These are phyloP conservation scores for Forsythia suspensa DNA, from an alignment of 257 asterid species.

Conservation along the genomic window DNA sequence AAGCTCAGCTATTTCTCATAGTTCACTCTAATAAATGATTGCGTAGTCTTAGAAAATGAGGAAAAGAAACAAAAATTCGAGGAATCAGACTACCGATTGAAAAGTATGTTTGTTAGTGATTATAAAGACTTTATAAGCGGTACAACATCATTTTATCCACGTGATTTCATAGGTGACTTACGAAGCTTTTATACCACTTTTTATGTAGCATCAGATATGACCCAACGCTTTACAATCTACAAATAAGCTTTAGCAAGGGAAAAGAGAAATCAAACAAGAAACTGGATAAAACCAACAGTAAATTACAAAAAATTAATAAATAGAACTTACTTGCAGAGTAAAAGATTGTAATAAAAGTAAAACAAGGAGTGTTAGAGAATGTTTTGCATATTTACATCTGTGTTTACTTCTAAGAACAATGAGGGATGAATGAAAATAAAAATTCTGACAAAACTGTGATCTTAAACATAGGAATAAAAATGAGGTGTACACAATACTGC, in stretches of 20 bases:
- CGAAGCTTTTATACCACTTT: fast-evolving
- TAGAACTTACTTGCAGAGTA: not conserved
- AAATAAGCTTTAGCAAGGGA: too few species aligned
- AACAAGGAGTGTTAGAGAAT: not conserved
- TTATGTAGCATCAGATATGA: too few species aligned
- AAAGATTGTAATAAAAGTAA: not conserved
- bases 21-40: slow-evolving; percentile 82
- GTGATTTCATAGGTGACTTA: too few species aligned
- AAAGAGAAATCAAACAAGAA: not conserved
- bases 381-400: not conserved
- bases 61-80: not conserved
- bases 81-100: too few species aligned
- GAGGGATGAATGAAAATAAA: not conserved
- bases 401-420: not conserved
- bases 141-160: too few species aligned
- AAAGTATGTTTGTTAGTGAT: too few species aligned
- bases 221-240: too few species aligned
- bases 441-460: not conserved
- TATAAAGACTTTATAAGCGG: too few species aligned
- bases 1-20: slow-evolving; percentile 77
- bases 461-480: not conserved
- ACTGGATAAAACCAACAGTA: not conserved
- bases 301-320: not conserved
- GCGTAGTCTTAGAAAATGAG: slow-evolving; percentile 42
- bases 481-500: not conserved